Conservation (phyloP, 306 rosid genomes). For the Cicer judaicum region DNA sequence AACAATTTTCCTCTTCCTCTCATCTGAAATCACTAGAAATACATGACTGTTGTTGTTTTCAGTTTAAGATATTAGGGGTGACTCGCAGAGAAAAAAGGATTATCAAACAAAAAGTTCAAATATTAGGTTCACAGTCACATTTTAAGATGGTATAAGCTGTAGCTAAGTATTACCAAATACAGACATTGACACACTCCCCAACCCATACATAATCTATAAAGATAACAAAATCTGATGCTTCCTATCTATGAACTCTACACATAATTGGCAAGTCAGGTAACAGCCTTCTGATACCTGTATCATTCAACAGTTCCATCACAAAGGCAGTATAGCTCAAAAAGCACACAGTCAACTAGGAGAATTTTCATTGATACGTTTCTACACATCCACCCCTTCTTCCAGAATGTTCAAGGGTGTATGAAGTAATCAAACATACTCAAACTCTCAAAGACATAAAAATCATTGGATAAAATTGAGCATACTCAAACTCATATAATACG, state of each 20-base stretch:
- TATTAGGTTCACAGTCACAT: neutral
- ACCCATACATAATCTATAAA: neutral
- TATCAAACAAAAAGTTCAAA: neutral
- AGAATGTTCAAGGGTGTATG: neutral
- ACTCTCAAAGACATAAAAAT: constrained; percentile 12
- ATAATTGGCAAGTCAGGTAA: neutral
- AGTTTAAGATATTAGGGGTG: neutral
- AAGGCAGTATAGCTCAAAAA: neutral
- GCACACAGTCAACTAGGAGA: neutral
- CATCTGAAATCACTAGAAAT: constrained; percentile 6
- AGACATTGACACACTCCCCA: neutral
- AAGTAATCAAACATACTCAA: constrained; percentile 8
- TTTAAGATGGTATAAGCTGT: neutral
- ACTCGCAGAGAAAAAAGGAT: neutral
- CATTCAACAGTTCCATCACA: constrained; percentile 23
- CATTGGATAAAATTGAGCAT: too few species aligned
- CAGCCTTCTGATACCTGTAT: neutral
- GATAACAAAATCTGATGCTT: constrained; percentile 8
- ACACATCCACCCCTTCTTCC: neutral
- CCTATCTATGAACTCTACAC: neutral
- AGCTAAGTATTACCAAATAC: neutral
- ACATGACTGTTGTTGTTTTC: neutral
- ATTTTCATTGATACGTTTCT: too few species aligned
- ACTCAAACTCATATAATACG: too few species aligned
- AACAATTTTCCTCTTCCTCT: neutral